These are phyloP conservation scores for Digitaria exilis DNA, from an alignment of 202 grass and related monocot species.

Conservation along the genomic window DNA sequence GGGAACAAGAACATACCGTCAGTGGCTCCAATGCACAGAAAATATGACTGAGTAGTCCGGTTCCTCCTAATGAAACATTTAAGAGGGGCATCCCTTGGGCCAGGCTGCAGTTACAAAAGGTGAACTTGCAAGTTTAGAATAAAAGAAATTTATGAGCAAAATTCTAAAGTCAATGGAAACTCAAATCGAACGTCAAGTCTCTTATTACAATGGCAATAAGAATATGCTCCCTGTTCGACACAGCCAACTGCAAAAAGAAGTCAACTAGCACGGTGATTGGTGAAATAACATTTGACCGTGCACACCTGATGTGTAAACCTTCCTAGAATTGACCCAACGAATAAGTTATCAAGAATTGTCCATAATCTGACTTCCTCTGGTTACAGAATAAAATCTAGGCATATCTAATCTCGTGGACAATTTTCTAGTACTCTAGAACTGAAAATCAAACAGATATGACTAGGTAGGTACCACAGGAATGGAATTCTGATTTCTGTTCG, in stretches of 20 bases:
- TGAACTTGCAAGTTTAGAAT: neutral
- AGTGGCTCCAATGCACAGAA: conserved; percentile 73
- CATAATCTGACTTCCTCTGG: neutral
- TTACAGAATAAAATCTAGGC: neutral
- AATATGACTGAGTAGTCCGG: conserved; percentile 64
- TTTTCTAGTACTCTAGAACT: neutral
- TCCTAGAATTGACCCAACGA: neutral
- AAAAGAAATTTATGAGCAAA: neutral
- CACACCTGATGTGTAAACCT: neutral
- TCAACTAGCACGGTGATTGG: neutral
- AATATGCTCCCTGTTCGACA: neutral
- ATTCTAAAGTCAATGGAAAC: neutral
- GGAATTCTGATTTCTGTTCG: neutral
- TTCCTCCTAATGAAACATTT: conserved; percentile 89
- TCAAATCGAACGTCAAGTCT: neutral
- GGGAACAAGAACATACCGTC: conserved; percentile 49
- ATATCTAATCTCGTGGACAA: neutral
- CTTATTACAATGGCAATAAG: neutral
- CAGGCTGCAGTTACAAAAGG: conserved; percentile 62
- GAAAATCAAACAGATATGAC: neutral
- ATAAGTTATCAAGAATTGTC: neutral
- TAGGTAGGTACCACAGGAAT: neutral
- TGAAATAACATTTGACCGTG: conserved; percentile 22
- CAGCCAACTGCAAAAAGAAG: neutral
- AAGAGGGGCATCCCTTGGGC: conserved; percentile 69